Base-by-base conservation (phyloP, 495 filamentous ascomycete genomes). In the Aspergillus egyptiacus region DNA sequence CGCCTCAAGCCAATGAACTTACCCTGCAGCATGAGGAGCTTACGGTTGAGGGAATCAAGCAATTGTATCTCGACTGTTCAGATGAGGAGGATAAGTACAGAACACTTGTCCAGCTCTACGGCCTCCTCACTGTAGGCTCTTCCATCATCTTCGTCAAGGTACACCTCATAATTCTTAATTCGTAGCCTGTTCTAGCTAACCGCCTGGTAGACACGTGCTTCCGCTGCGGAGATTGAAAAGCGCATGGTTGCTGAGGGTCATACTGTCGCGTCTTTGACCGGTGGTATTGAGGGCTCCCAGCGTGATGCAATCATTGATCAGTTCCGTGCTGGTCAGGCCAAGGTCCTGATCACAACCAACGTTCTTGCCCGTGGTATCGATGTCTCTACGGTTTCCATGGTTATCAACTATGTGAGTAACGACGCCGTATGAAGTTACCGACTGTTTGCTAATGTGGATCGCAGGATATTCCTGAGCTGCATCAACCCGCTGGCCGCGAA, bases 261-360 rank as follows among this genome's bases (percentile, higher is more conserved):
- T 69, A 85, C 86, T 60, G 90, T 97, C 14, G 87, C 86, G 5
- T 87, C 83, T 23, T 72, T 99, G 55, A 91, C 89, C 47, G 88
- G 88, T 63, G 90, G 82, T 39, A 81, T 89, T 42, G 87, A 96
- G 54, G 91, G 89, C 14, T 70, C 68, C 6, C 80, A 89, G 53
- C 87, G 94, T 64, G 94, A 99, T 59, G 63, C 70, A 0, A 79
- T 97, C 51, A 86, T 99, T 51, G 86, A 95, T 57, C 69, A 83
- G 10, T 99, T 97, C 82, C 85, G 93, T 50, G 75, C 63, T 17
- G 90, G 91, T 40, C 73, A 80, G 20, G 86, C 88, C 43, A 99
- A 97, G 74, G 93, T 99, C n/a, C 83, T 99, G 48, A 96, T 97
- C 60, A 91, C 94, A 0, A 99, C 94, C 56, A 97, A 99, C 61